Base-by-base conservation (phyloP, 768 basidiomycete species). In the Pleurotus pulmonarius region DNA sequence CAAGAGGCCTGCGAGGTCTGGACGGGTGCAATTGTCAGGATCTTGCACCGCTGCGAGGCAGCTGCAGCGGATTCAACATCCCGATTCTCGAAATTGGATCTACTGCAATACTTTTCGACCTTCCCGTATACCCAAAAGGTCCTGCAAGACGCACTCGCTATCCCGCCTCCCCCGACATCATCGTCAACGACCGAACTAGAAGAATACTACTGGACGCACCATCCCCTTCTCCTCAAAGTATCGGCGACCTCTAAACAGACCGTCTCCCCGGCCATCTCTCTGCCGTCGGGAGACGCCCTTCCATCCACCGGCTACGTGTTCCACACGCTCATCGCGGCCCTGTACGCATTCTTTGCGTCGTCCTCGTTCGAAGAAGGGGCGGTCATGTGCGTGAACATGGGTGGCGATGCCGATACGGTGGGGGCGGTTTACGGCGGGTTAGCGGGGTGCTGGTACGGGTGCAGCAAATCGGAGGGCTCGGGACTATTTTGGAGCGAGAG, bases 371-470 rank as follows among this genome's bases (percentile, higher is more conserved):
- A 78, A 53, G 70, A 71, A 5, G 78, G 79, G 7, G 79, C 77
- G 3, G 61, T 77, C 41, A 68, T 77, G 63, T 74, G 73, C 4
- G 73, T 75, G 8, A 78, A 81, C 59, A 62, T 79, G 57, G 75
- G 77, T 1, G 56, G 64, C 56, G 76, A 79, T 59, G 73, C 78
- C 1, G 77, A 79, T 62, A 78, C 77, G 6, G 72, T 77, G 7
- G 78, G 73, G 0, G 75, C 75, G 2, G 69, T 79, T 22, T 79
- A 77, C 47, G 78, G 67, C n/a, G 77, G 76, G 0, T 62, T 81
- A 12, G 77, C 78, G 0, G 78, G 68, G 4, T 69, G 66, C 47
- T 80, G 76, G 73, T 79, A 79, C 59, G 72, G 66, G 1, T 40
- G 37, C 7, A 3, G 15, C 12, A 39, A 53, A 13, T 63, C 58